Evolutionary conservation across 1,284 basidiomycete genomes (phyloP), one percentile per base, ranked within the genome.

Genomic region (Rhodotorula sp.): DNA sequence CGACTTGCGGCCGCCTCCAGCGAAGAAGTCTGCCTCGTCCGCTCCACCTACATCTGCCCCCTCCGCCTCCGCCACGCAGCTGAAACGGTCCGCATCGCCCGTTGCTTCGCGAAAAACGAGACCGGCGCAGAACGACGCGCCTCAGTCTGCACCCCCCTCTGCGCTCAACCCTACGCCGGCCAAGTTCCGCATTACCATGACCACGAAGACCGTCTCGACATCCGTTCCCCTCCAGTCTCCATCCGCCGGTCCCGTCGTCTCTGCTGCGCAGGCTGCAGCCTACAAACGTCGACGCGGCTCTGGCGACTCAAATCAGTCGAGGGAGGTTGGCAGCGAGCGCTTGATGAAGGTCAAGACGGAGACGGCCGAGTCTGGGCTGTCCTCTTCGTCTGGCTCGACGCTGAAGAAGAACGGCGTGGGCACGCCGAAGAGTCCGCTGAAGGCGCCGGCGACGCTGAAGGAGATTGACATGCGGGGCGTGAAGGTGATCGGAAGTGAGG

Each of bases 131-230:
- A 34, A 22, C 20, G 4, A 24, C 34, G 22, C 34, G 6, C 44
- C 34, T 36, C 58, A 6, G 4, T 20, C 36, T 24, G 53, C 51
- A 22, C 24, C 52, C 29, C 8, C 30, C 13, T 8, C 51, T 19
- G 10, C 17, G 11, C 2, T 32, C 10, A 13, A 17, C 39, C 22
- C 58, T 34, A 11, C 32, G 24, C 59, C 65, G 13, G 51, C 49
- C 61, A 66, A 66, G 47, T 60, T 70, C 57, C 59, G 68, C 29
- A 70, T 70, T 61, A 70, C 68, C 24, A 70, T 64, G 24, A 59
- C 52, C 11, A 66, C 68, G 17, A 58, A 62, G 32, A 69, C 63
- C 15, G 55, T 69, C 36, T 36, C 67, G 46, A 62, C 68, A 15
- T 52, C 64, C 5, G 55, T 51, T 20, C 36, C 60, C 27, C n/a